Evolutionary conservation across 768 basidiomycete genomes (phyloP).

Genomic region (Neoboletus subvelutipes): DNA sequence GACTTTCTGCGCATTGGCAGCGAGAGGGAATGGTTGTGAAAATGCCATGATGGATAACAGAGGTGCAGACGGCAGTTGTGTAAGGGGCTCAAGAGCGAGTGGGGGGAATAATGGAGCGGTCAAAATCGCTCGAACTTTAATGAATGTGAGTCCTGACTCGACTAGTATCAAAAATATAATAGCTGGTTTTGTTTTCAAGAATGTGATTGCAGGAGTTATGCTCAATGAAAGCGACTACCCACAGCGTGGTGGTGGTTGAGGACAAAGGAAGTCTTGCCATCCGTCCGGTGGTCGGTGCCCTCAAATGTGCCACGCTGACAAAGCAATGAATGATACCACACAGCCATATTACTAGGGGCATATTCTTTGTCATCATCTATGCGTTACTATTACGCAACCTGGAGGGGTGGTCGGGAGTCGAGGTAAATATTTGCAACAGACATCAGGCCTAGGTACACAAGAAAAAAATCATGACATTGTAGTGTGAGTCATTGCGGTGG

Average conservation of each 20-base stretch:
- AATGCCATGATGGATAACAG: slow-evolving; percentile 51
- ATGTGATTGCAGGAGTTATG: slow-evolving; percentile 7
- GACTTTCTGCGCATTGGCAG: slow-evolving; percentile 48
- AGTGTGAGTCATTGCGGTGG: background rate
- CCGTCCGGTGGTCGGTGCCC: slow-evolving; percentile 10
- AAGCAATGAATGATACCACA: slow-evolving; percentile 14
- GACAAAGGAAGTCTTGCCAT: slow-evolving; percentile 15
- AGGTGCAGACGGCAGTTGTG: slow-evolving; percentile 10
- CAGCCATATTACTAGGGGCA: slow-evolving; percentile 5
- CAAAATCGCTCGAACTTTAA: slow-evolving; percentile 21
- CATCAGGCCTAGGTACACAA: slow-evolving; percentile 21
- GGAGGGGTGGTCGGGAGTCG: background rate
- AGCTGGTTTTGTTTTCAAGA: slow-evolving; percentile 6
- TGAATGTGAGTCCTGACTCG: slow-evolving; percentile 25
- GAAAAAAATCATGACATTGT: slow-evolving; percentile 4
- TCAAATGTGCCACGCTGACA: slow-evolving; percentile 26
- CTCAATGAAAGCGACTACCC: slow-evolving; percentile 18
- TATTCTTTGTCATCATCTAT: background rate
- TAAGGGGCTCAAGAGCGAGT: slow-evolving; percentile 23
- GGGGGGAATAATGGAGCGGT: slow-evolving; percentile 7
- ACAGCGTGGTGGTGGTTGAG: slow-evolving; percentile 24
- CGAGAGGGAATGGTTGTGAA: slow-evolving; percentile 79
- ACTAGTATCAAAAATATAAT: slow-evolving; percentile 19
- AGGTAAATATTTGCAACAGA: slow-evolving; percentile 15
- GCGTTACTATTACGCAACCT: background rate